These are phyloP conservation scores for Plenodomus lindquistii DNA, from an alignment of 2,329 filamentous ascomycete species.

Conservation along the genomic window DNA sequence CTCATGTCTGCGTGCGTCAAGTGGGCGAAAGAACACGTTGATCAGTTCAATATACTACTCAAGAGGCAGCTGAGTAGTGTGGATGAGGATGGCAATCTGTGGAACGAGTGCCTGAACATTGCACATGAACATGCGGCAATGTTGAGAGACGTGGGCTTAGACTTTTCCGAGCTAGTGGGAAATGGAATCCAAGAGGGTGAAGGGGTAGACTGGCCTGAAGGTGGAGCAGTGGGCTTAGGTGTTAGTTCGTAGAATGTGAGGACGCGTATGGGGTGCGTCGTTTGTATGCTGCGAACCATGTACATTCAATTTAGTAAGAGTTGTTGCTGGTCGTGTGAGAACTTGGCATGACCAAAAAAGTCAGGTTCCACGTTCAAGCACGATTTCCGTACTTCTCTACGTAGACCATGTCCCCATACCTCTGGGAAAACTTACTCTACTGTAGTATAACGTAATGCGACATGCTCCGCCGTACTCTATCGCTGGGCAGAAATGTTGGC, in stretches of 20 bases:
- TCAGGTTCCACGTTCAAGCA: neutral
- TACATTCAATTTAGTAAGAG: neutral
- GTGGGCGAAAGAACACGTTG: slow-evolving; percentile 96
- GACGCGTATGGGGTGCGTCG: neutral
- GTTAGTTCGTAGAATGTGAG: slow-evolving; percentile 11
- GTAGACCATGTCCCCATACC: no score
- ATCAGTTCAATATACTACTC: slow-evolving; percentile 84
- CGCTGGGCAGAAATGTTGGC: no score
- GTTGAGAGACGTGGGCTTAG: slow-evolving; percentile 82
- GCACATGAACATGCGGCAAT: slow-evolving; percentile 80
- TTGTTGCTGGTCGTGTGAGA: neutral
- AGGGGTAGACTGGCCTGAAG: neutral
- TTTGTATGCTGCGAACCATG: neutral
- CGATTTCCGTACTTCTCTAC: neutral
- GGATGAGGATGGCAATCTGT: slow-evolving; percentile 73
- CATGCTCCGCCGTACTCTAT: no score
- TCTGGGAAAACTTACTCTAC: no score
- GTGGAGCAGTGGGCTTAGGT: slow-evolving; percentile 32
- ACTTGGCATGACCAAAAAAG: neutral
- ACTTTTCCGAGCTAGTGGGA: slow-evolving; percentile 83
- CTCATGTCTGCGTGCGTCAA: slow-evolving; percentile 96
- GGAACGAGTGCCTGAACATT: slow-evolving; percentile 80
- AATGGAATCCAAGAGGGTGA: slow-evolving; percentile 22
- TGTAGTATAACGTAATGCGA: no score
- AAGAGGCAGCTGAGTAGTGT: slow-evolving; percentile 85